Evolutionary conservation across 805 yeast species (phyloP), one percentile per base, ranked within the genome.

Genomic region (Starmerella sirachaensis): DNA sequence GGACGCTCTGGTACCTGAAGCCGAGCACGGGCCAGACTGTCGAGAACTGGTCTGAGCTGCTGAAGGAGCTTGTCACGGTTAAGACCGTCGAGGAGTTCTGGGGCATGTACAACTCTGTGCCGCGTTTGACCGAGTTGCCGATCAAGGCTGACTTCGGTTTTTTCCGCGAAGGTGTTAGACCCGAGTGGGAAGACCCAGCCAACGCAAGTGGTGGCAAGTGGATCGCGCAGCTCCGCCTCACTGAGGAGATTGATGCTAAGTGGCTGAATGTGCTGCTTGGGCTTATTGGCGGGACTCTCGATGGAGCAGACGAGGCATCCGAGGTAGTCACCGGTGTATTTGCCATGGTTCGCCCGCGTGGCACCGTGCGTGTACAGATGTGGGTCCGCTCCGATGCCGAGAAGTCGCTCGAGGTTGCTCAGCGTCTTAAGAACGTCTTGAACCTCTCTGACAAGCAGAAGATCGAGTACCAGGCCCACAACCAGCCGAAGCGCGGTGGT

Each of bases 1-100:
- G 95, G 96, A 84, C 97, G 17, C 72, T 88, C 56, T 88, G 98
- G 98, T 91, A 84, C 70, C 82, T 94, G 43, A 85, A 85, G 66
- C 97, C 98, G 45, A 77, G 83, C 44, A 74, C 76, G 43, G 80
- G 76, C 56, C 35, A 32, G 35, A 44, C 48, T 24, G 66, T 66
- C 49, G 94, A 84, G 64, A 75, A 83, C 54, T 88, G 97, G 97
- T 72, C 83, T 38, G 94, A 86, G 56, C 70, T 85, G 49, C 70
- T 91, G 56, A 85, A 85, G 66, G 93, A 94, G 41, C 93, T 91
- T 35, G 88, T 85, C 51, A 74, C 93, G 18, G 84, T 91, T 54
- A 72, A 76, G 38, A 76, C 94, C n/a, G 97, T 91, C 36, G 98
- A 91, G 67, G 96, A 88, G 62, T 91, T 91, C 67, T 91, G 98